A percentile compares a stretch with the other conserved stretches of the same genome.
Evolutionary conservation across 208 protist species (phyloP).

Genomic region (Trypanosoma grayi): DNA sequence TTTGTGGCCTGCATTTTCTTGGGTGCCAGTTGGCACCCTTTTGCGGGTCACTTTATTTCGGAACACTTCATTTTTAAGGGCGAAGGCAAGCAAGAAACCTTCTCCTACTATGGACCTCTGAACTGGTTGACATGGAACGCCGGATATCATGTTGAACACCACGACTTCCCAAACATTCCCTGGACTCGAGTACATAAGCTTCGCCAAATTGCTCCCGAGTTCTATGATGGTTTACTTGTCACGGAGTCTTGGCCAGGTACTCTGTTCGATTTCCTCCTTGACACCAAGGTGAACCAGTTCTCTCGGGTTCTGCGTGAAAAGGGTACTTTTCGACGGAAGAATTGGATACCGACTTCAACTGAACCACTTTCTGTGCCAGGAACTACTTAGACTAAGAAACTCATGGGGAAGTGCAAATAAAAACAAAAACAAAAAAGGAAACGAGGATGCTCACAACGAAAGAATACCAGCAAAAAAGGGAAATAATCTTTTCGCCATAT

Average conservation of each 20-base stretch:
- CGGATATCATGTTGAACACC: conserved; percentile 97
- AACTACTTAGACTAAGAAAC: background rate
- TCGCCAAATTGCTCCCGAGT: conserved; percentile 90
- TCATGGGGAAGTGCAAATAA: no score
- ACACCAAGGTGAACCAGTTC: conserved; percentile 59
- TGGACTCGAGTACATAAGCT: conserved; percentile 85
- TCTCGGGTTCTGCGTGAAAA: conserved; percentile 78
- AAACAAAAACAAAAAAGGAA: no score
- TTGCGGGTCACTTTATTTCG: conserved; percentile 90
- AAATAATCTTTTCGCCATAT: background rate
- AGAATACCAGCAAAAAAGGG: background rate
- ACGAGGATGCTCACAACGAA: no score
- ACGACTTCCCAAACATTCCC: conserved; percentile 96
- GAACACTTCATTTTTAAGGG: conserved; percentile 92
- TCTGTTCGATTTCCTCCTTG: conserved; percentile 82
- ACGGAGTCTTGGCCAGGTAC: conserved; percentile 80
- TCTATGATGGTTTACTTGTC: conserved; percentile 82
- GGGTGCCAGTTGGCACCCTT: conserved; percentile 85
- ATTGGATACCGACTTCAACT: conserved; percentile 42
- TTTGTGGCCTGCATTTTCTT: conserved; percentile 76
- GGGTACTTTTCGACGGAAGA: conserved; percentile 41
- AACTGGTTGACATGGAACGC: conserved; percentile 93
- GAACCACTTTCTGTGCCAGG: conserved; percentile 18
- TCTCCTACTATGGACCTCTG: conserved; percentile 95
- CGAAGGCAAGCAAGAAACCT: conserved; percentile 90